These are phyloP conservation scores for Eucalyptus marginata DNA, from an alignment of 345 rosid genomes.

Conservation along the genomic window DNA sequence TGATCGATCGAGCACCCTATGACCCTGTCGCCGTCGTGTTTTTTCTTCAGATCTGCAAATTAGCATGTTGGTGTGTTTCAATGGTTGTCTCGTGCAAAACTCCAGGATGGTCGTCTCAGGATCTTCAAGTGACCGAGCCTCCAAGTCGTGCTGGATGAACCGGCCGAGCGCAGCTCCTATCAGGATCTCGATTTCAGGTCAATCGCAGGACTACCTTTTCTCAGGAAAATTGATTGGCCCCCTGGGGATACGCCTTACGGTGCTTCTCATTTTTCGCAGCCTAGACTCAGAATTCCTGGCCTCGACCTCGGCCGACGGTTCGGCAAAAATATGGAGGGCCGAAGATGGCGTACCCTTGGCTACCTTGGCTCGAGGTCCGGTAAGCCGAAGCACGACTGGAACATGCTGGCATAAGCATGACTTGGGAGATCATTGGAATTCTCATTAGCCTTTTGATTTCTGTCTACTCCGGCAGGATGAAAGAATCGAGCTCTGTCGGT, in stretches of 20 bases:
- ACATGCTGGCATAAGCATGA: too few relatives aligned
- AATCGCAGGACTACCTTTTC: neutral
- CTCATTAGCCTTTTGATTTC: neutral
- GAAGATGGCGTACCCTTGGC: constrained; percentile 72
- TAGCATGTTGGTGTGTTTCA: neutral
- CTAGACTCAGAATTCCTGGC: constrained; percentile 92
- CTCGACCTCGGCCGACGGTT: constrained; percentile 78
- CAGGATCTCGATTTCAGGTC: constrained; percentile 87
- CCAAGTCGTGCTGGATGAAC: constrained; percentile 55
- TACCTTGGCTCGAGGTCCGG: constrained; percentile 62
- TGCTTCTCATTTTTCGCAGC: constrained; percentile 16
- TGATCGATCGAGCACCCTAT: neutral
- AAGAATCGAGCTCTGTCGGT: constrained; percentile 68
- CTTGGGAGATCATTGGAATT: neutral
- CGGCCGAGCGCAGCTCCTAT: constrained; percentile 63
- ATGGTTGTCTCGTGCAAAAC: neutral
- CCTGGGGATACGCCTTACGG: neutral
- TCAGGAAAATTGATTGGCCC: neutral
- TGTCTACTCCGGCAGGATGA: constrained; percentile 43
- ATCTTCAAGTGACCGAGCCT: constrained; percentile 83
- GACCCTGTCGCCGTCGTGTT: neutral
- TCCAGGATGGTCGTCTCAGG: constrained; percentile 90
- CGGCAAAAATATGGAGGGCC: constrained; percentile 83
- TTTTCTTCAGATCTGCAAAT: neutral
- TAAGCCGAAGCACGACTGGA: constrained; percentile 1